phyloP scores from a whole-genome alignment of 2,329 filamentous ascomycete genomes.

The Geosmithia morbida region DNA sequence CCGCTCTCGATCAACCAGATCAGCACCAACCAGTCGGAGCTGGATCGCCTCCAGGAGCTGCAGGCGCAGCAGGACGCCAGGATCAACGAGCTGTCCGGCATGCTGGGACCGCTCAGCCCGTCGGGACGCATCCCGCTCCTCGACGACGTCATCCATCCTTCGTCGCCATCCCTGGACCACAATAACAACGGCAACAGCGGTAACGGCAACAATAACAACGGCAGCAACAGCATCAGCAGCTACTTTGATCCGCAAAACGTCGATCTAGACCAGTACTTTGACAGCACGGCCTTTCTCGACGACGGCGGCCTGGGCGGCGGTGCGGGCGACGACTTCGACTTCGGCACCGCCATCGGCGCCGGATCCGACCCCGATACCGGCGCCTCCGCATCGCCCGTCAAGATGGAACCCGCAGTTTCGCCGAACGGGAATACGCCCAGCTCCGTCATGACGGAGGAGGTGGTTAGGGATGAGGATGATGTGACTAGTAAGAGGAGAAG shows the following conservation, averaged over 20 bases:
- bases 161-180: no score
- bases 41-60: slow-evolving; percentile 65
- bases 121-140: slow-evolving; percentile 66
- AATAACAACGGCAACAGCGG: no score
- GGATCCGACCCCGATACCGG: background rate
- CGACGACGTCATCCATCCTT: background rate
- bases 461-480: slow-evolving; percentile 10
- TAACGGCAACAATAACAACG: slow-evolving; percentile 5
- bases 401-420: background rate
- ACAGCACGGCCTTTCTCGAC: slow-evolving; percentile 23
- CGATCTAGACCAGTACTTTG: slow-evolving; percentile 38
- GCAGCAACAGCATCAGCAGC: slow-evolving; percentile 2
- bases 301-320: slow-evolving; percentile 21
- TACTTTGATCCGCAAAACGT: slow-evolving; percentile 22
- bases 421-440: slow-evolving; percentile 24
- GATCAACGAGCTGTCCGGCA: slow-evolving; percentile 58
- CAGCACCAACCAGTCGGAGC: slow-evolving; percentile 54
- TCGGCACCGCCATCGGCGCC: background rate
- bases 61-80: slow-evolving; percentile 67
- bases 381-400: background rate
- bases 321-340: slow-evolving; percentile 31
- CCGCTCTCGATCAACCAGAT: slow-evolving; percentile 46
- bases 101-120: slow-evolving; percentile 68
- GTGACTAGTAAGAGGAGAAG: slow-evolving; percentile 22
- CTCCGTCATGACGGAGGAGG: slow-evolving; percentile 33